phyloP scores from a whole-genome alignment of 257 asterid species.

The Nicotiana noctiflora region DNA sequence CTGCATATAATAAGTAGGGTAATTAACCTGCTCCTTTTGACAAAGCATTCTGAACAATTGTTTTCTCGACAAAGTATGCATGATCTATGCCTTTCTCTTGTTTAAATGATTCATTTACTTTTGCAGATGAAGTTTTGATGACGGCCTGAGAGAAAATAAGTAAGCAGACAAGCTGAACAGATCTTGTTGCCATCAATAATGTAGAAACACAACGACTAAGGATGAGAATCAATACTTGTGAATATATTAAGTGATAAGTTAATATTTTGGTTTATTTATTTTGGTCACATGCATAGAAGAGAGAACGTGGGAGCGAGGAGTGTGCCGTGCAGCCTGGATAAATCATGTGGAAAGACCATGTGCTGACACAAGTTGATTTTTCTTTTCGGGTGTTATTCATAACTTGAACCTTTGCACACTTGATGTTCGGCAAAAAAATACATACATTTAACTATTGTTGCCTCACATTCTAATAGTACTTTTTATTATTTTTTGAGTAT shows the following conservation, averaged over 20 bases:
- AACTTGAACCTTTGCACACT: no score
- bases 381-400: no score
- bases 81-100: background rate
- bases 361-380: no score
- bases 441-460: no score
- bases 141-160: background rate
- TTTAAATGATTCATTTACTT: background rate
- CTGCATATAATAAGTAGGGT: background rate
- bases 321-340: background rate
- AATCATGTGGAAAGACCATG: no score
- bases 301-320: background rate
- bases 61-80: background rate
- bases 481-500: no score
- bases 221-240: no score
- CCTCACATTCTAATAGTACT: no score
- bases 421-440: no score
- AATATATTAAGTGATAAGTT: no score
- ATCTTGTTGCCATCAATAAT: background rate
- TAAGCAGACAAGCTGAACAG: background rate
- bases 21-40: conserved; percentile 3
- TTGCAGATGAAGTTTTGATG: background rate
- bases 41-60: background rate
- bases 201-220: background rate
- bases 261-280: background rate
- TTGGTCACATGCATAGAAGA: background rate